Conservation (phyloP, 345 rosid species). For the Eucalyptus cladocalyx region DNA sequence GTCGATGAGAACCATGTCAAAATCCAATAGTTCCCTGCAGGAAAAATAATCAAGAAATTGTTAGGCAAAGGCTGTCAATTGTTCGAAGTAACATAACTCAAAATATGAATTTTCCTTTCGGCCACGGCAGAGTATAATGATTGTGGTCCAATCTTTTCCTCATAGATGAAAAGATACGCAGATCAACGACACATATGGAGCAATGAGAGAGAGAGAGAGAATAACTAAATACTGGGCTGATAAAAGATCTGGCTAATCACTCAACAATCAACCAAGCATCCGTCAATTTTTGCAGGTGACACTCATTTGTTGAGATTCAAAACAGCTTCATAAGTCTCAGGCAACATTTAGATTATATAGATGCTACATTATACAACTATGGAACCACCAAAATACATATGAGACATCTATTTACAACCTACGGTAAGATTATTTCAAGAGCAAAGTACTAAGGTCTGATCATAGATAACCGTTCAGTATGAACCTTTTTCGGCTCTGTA, state of each 20-base stretch:
- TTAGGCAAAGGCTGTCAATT: background rate
- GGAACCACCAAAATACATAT: background rate
- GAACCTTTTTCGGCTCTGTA: background rate
- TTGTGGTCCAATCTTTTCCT: background rate
- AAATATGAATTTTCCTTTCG: background rate
- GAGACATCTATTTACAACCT: background rate
- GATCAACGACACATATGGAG: background rate
- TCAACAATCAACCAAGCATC: background rate
- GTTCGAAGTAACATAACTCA: background rate
- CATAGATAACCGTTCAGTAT: background rate
- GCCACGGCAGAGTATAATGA: background rate
- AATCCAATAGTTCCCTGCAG: constrained; percentile 21
- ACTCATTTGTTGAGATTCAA: background rate
- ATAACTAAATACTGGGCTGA: background rate
- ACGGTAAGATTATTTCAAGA: background rate
- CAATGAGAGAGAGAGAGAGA: background rate
- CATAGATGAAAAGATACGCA: background rate
- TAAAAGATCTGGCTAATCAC: background rate
- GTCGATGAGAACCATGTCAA: constrained; percentile 56
- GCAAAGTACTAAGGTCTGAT: background rate
- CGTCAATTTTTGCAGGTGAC: background rate
- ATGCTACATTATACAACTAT: background rate
- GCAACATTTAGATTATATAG: background rate
- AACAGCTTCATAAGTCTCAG: background rate
- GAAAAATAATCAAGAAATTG: background rate